Conservation (phyloP, 352 stramenopile species). For the Phytophthora quininea region DNA sequence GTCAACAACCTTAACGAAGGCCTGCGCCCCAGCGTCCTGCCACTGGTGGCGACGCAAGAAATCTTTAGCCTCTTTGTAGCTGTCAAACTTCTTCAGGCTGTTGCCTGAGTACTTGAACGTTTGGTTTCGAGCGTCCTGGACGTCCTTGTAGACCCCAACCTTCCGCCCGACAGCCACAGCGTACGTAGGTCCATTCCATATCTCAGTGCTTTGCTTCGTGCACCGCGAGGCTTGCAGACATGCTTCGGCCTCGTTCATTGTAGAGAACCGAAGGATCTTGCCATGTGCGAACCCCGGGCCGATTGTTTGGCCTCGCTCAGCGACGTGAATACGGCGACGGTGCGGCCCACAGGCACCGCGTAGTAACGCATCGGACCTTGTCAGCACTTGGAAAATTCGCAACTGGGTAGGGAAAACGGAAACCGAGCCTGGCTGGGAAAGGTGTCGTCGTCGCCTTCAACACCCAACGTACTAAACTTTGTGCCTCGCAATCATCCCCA, state of each 20-base stretch:
- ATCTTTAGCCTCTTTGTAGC: slow-evolving; percentile 43
- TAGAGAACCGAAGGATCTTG: slow-evolving; percentile 59
- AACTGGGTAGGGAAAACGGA: neutral
- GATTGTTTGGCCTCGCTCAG: slow-evolving; percentile 9
- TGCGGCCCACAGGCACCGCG: slow-evolving; percentile 17
- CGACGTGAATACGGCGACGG: slow-evolving; percentile 26
- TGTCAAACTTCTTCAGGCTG: slow-evolving; percentile 58
- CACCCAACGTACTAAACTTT: neutral
- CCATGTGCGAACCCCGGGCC: slow-evolving; percentile 21
- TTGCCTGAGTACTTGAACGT: slow-evolving; percentile 44
- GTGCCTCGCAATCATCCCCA: neutral
- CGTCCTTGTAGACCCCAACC: slow-evolving; percentile 54
- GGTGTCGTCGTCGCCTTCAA: neutral
- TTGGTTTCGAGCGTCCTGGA: slow-evolving; percentile 41
- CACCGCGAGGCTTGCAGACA: slow-evolving; percentile 31
- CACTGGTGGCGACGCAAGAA: slow-evolving; percentile 42
- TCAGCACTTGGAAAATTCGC: neutral
- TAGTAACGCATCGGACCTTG: slow-evolving; percentile 14
- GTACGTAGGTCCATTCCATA: slow-evolving; percentile 27
- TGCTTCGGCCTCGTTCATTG: slow-evolving; percentile 39
- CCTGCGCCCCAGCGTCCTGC: slow-evolving; percentile 1
- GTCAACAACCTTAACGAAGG: neutral
- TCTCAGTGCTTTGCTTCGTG: neutral
- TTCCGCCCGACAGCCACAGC: slow-evolving; percentile 55
- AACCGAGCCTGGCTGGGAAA: neutral